Evolutionary conservation across 1,284 basidiomycete species (phyloP).

Genomic region (Sporisorium iseilematis-ciliati): DNA sequence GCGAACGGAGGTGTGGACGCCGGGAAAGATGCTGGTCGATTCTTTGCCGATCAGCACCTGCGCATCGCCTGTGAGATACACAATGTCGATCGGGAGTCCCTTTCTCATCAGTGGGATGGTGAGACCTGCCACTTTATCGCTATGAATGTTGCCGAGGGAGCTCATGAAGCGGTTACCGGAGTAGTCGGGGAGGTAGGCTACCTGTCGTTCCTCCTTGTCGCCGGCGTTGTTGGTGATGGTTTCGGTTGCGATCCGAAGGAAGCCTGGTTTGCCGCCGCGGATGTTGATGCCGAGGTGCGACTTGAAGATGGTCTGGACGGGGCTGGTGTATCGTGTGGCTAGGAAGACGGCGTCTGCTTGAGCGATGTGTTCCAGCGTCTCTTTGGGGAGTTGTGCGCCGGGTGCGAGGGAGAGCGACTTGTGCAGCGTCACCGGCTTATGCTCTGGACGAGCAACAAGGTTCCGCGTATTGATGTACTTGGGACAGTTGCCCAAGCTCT

Average conservation of each 20-base stretch:
- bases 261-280: slow-evolving; percentile 44
- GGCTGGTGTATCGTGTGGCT: slow-evolving; percentile 30
- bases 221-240: neutral
- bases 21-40: slow-evolving; percentile 21
- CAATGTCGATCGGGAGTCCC: slow-evolving; percentile 36
- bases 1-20: slow-evolving; percentile 21
- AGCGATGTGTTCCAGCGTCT: slow-evolving; percentile 29
- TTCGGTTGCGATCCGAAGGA: slow-evolving; percentile 26
- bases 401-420: slow-evolving; percentile 13
- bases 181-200: slow-evolving; percentile 42
- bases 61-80: slow-evolving; percentile 39
- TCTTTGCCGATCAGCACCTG: slow-evolving; percentile 27
- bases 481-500: slow-evolving; percentile 42
- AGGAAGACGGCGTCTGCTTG: slow-evolving; percentile 39
- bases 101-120: slow-evolving; percentile 31
- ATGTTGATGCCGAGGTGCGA: slow-evolving; percentile 45
- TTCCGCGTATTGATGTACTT: slow-evolving; percentile 43
- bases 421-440: slow-evolving; percentile 17
- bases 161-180: slow-evolving; percentile 45
- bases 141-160: slow-evolving; percentile 43
- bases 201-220: slow-evolving; percentile 19
- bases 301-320: slow-evolving; percentile 36
- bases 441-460: slow-evolving; percentile 19
- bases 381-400: slow-evolving; percentile 16
- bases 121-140: slow-evolving; percentile 35